phyloP scores from a whole-genome alignment of 2,329 filamentous ascomycete genomes.

The Nemania serpens region DNA sequence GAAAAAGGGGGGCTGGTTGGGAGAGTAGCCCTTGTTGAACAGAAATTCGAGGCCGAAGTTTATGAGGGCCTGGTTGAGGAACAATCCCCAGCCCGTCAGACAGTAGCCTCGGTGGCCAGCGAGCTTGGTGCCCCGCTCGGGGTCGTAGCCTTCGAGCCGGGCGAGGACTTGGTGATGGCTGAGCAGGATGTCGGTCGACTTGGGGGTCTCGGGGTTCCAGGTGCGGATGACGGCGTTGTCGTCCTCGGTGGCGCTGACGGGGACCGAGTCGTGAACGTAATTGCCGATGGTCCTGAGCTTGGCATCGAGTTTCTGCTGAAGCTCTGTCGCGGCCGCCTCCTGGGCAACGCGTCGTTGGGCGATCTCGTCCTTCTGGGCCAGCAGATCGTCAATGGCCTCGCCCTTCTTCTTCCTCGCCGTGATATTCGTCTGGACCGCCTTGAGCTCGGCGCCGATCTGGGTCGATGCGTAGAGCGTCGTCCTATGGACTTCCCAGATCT shows the following conservation, averaged over 20 bases:
- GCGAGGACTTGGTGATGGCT: conserved; percentile 95
- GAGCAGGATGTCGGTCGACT: conserved; percentile 77
- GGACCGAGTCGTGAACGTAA: conserved; percentile 78
- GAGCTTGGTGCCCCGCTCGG: conserved; percentile 86
- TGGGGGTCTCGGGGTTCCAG: conserved; percentile 78
- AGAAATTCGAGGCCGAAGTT: conserved; percentile 96
- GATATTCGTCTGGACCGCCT: conserved; percentile 55
- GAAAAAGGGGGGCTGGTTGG: conserved; percentile 87
- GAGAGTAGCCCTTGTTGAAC: conserved; percentile 76
- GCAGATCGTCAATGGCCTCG: conserved; percentile 83
- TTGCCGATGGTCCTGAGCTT: conserved; percentile 89
- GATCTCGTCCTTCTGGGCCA: conserved; percentile 45
- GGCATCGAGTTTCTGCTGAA: conserved; percentile 57
- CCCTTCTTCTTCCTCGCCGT: conserved; percentile 51
- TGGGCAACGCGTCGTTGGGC: conserved; percentile 72
- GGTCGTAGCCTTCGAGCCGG: conserved; percentile 88
- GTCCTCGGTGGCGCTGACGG: conserved; percentile 57
- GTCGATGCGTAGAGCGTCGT: conserved; percentile 68
- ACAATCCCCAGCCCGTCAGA: conserved; percentile 77
- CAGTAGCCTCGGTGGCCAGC: conserved; percentile 96
- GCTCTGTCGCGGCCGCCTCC: conserved; percentile 71
- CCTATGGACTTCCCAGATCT: conserved; percentile 81
- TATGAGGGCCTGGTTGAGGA: conserved; percentile 89
- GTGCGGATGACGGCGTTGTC: conserved; percentile 77
- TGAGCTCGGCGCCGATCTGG: conserved; percentile 90